Base-by-base conservation (phyloP, 495 filamentous ascomycete genomes). In the Parachaetomium inaequale region DNA sequence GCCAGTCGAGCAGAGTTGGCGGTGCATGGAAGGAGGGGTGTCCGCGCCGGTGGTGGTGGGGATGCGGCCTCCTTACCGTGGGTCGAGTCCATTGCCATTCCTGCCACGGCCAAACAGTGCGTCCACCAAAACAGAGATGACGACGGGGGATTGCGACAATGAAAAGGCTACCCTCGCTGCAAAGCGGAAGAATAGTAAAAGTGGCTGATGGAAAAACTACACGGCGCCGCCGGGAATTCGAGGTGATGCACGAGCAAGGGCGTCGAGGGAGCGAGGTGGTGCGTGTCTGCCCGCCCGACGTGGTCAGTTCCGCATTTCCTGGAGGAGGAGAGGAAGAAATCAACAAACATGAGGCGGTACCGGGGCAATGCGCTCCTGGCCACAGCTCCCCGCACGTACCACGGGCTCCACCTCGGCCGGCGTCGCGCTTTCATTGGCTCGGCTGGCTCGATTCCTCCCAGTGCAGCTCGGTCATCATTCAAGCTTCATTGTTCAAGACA, bases 301-400 rank as follows among this genome's bases (percentile, higher is more conserved):
- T 53, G 67, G 49, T 71, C 63, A 68, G 68, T 68, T 59, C 65
- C 63, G 59, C 66, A 61, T 59, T 66, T 66, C 36, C 49, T 32
- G 51, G 62, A 55, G 58, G 58, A 60, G 52, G 66, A 66, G 58
- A n/a, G 63, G 61, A 68, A 68, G 66, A 71, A 71, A 71, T 69
- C 65, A 70, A 72, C 65, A 70, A 74, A 72, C 68, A 72, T 66
- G 47, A 62, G 52, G 63, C 70, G 68, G 59, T 67, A 64, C 71
- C 67, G 64, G 72, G 72, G 70, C 66, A 72, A 72, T 72, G 68
- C 62, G 67, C 64, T 67, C 57, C 68, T 64, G 45, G 43, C 38
- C 34, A 51, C 60, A 62, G 57, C 64, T 54, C 61, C 63, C 67
- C 70, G 66, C 69, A 68, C 67, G 65, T 58, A 62, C 65, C 63